phyloP scores from a whole-genome alignment of 1,284 basidiomycete genomes.

The Fomitopsis palustris region DNA sequence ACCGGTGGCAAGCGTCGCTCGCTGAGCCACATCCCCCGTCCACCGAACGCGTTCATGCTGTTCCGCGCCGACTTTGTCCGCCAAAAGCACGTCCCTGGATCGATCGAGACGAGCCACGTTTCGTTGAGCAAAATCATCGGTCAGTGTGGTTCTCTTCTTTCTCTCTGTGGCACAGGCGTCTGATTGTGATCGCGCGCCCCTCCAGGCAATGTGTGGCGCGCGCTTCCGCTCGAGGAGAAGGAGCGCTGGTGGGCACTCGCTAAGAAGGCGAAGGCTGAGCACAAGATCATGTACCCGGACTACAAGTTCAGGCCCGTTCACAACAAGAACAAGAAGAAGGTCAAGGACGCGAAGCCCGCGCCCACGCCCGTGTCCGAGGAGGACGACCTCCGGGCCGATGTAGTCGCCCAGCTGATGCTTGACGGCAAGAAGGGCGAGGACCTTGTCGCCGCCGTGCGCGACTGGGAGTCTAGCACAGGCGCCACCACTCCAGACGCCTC shows the following conservation, averaged over 20 bases:
- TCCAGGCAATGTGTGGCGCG: slow-evolving; percentile 65
- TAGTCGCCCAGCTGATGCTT: slow-evolving; percentile 54
- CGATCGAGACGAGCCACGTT: slow-evolving; percentile 81
- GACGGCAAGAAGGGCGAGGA: slow-evolving; percentile 45
- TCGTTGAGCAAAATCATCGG: slow-evolving; percentile 74
- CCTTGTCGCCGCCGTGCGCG: slow-evolving; percentile 60
- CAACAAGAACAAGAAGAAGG: slow-evolving; percentile 48
- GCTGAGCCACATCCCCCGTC: slow-evolving; percentile 77
- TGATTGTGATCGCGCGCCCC: background rate
- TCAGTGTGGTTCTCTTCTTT: slow-evolving; percentile 17
- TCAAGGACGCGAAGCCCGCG: slow-evolving; percentile 25
- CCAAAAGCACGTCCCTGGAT: slow-evolving; percentile 76
- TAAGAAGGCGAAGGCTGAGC: slow-evolving; percentile 63
- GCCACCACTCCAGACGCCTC: slow-evolving; percentile 14
- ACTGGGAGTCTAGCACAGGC: slow-evolving; percentile 39
- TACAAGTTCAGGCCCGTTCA: slow-evolving; percentile 71
- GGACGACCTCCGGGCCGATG: slow-evolving; percentile 32
- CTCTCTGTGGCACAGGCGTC: background rate
- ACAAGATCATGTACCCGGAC: slow-evolving; percentile 60
- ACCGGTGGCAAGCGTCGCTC: slow-evolving; percentile 55
- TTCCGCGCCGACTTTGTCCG: slow-evolving; percentile 88
- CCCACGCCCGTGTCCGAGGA: slow-evolving; percentile 39
- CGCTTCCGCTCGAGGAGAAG: slow-evolving; percentile 64
- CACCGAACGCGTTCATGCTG: slow-evolving; percentile 92
- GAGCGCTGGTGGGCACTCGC: slow-evolving; percentile 62